Percentiles rank a stretch among this genome's conserved stretches.
Conservation (phyloP, 1,284 basidiomycete species). For the Meira nashicola region DNA sequence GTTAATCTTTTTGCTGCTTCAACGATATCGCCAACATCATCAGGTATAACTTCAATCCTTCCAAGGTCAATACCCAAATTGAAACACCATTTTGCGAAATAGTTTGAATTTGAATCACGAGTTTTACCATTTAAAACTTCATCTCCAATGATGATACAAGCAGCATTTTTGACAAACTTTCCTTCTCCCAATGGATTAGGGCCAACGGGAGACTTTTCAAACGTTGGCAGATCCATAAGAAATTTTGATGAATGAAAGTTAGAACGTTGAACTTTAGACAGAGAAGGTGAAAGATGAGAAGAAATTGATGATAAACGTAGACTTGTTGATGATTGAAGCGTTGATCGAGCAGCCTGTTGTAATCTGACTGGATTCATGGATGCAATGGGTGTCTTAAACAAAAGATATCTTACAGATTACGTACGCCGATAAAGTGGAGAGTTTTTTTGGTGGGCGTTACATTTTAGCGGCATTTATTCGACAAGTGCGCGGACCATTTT, state of each 20-base stretch:
- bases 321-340: not conserved
- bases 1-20: slow-evolving; percentile 80
- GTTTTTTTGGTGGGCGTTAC: no score
- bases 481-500: no score
- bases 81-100: slow-evolving; percentile 54
- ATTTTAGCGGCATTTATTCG: no score
- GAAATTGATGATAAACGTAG: not conserved
- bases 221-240: slow-evolving; percentile 20
- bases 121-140: slow-evolving; percentile 82
- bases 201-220: slow-evolving; percentile 27
- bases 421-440: no score
- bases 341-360: not conserved
- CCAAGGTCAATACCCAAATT: slow-evolving; percentile 22
- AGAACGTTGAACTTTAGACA: not conserved
- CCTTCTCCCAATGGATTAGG: slow-evolving; percentile 28
- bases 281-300: not conserved
- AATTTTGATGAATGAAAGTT: not conserved
- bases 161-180: slow-evolving; percentile 27
- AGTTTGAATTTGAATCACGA: slow-evolving; percentile 71
- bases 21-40: slow-evolving; percentile 80
- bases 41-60: slow-evolving; percentile 80
- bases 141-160: slow-evolving; percentile 61
- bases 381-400: no score
- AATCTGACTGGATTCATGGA: no score
- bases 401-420: no score